Conservation (phyloP, 1,284 basidiomycete genomes). For the Rhodotorula sp. region DNA sequence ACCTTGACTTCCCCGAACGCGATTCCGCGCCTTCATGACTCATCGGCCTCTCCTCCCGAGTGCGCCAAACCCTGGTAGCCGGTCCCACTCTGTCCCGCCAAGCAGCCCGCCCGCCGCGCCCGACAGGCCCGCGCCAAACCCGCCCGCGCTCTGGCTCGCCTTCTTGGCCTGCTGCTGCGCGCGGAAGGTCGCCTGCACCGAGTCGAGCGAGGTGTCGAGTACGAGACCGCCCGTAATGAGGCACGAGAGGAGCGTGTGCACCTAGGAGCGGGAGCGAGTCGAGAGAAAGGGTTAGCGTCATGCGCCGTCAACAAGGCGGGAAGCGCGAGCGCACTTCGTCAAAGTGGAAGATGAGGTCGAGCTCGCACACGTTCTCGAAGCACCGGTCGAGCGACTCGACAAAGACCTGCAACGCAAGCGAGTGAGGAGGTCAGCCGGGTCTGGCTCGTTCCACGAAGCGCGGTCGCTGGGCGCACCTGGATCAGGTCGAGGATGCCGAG, state of each 20-base stretch:
- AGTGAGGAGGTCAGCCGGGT: not conserved
- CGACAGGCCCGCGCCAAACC: conserved; percentile 16
- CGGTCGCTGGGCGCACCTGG: conserved; percentile 63
- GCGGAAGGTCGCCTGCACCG: conserved; percentile 41
- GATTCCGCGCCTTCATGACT: not conserved
- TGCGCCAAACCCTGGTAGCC: conserved; percentile 8
- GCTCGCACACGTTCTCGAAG: conserved; percentile 98
- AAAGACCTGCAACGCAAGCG: conserved; percentile 67
- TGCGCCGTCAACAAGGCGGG: not conserved
- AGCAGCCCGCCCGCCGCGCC: conserved; percentile 4
- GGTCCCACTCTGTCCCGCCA: conserved; percentile 7
- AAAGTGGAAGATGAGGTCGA: conserved; percentile 98
- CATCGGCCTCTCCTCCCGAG: conserved; percentile 5
- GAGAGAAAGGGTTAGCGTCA: not conserved
- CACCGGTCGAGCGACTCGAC: conserved; percentile 93
- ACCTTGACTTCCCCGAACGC: not conserved
- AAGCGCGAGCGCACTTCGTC: conserved; percentile 69
- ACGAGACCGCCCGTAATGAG: conserved; percentile 97
- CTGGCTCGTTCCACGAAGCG: too few relatives aligned
- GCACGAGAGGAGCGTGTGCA: conserved; percentile 90
- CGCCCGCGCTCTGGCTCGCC: conserved; percentile 18
- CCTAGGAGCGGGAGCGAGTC: conserved; percentile 55
- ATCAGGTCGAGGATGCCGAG: conserved; percentile 95
- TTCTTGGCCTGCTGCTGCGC: conserved; percentile 37
- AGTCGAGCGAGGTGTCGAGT: conserved; percentile 70